Evolutionary conservation across 495 filamentous ascomycete species (phyloP).

Genomic region (Penicillium fimorum): DNA sequence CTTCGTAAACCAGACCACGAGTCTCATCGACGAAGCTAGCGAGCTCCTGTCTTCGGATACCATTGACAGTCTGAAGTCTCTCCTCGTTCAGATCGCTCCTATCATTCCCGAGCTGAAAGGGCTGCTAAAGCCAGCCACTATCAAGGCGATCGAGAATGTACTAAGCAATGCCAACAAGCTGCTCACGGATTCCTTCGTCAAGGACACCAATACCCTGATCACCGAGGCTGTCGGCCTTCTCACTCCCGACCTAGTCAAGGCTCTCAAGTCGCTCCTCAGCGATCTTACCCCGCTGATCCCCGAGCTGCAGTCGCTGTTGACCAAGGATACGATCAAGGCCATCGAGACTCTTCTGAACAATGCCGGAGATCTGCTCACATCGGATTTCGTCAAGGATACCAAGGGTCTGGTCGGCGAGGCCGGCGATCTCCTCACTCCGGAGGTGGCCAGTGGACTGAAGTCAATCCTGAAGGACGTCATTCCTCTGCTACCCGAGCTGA

Average conservation of each 20-base stretch:
- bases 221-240: slow-evolving; percentile 37
- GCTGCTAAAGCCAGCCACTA: slow-evolving; percentile 33
- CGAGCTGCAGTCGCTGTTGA: slow-evolving; percentile 37
- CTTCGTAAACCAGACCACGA: slow-evolving; percentile 25
- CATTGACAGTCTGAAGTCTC: slow-evolving; percentile 35
- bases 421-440: slow-evolving; percentile 13
- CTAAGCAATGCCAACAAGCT: slow-evolving; percentile 40
- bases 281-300: slow-evolving; percentile 36
- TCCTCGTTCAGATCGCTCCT: slow-evolving; percentile 16
- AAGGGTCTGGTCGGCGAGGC: slow-evolving; percentile 18
- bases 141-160: slow-evolving; percentile 37
- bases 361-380: slow-evolving; percentile 40
- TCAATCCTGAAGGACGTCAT: slow-evolving; percentile 11
- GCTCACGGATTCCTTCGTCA: slow-evolving; percentile 38
- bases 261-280: slow-evolving; percentile 37
- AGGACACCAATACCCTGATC: slow-evolving; percentile 36
- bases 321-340: slow-evolving; percentile 31
- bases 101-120: slow-evolving; percentile 19
- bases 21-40: slow-evolving; percentile 36
- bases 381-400: slow-evolving; percentile 37
- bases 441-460: slow-evolving; percentile 16
- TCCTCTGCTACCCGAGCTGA: slow-evolving; percentile 26
- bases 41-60: slow-evolving; percentile 31
- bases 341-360: slow-evolving; percentile 37
- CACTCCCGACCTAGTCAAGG: slow-evolving; percentile 34